These are phyloP conservation scores for Crotalaria pallida DNA, from an alignment of 306 rosid species.

Conservation along the genomic window DNA sequence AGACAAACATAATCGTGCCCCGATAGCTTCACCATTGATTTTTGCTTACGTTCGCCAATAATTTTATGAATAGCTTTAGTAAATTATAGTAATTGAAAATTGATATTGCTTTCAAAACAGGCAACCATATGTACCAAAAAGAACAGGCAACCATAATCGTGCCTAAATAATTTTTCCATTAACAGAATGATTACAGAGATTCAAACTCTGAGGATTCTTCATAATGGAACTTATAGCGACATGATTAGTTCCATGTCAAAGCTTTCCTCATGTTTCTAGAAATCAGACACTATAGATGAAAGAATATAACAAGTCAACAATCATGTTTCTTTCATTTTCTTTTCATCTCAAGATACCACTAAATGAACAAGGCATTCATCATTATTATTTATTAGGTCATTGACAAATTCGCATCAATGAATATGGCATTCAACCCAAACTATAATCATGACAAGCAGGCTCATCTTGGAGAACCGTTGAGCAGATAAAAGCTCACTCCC, in stretches of 20 bases:
- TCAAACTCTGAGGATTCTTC: not conserved
- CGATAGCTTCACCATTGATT: no score
- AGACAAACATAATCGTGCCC: no score
- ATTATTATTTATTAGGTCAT: conserved; percentile 33
- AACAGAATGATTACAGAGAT: not conserved
- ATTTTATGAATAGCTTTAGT: no score
- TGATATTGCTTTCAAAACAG: no score
- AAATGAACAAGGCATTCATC: conserved; percentile 2
- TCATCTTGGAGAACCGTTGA: conserved; percentile 14
- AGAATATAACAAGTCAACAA: conserved; percentile 17
- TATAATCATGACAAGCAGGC: conserved; percentile 4
- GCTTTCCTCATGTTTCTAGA: not conserved
- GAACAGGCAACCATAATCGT: not conserved
- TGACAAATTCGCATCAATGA: conserved; percentile 33
- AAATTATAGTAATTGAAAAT: no score
- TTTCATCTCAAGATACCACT: conserved; percentile 10
- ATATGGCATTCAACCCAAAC: conserved; percentile 30
- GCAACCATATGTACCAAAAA: no score
- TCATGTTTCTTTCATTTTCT: not conserved
- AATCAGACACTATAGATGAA: conserved; percentile 7
- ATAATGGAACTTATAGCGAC: conserved; percentile 1
- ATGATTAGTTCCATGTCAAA: conserved; percentile 3
- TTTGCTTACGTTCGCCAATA: no score
- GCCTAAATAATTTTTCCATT: not conserved
- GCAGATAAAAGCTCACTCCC: conserved; percentile 28